phyloP scores from a whole-genome alignment of 768 basidiomycete species.

The Hypholoma fasciculare region DNA sequence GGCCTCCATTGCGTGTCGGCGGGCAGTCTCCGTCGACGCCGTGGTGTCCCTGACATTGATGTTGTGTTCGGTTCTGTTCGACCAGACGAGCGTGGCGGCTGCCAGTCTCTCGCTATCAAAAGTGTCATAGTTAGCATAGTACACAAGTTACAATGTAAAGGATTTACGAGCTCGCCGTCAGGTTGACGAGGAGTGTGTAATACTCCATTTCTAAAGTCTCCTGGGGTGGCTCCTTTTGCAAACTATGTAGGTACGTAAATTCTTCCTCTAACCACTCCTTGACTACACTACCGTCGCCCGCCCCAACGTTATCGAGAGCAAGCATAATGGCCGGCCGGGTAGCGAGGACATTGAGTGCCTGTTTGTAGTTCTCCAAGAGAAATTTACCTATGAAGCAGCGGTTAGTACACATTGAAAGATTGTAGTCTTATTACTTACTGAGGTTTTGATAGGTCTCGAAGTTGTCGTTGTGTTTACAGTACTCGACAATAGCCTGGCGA shows the following conservation, averaged over 20 bases:
- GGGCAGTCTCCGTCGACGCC: background rate
- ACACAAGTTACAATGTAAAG: background rate
- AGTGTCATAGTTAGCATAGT: too few species aligned
- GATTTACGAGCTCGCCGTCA: constrained; percentile 9
- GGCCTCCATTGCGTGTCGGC: background rate
- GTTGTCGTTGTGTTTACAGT: constrained; percentile 10
- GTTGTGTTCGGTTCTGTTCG: too few species aligned
- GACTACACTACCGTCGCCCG: background rate
- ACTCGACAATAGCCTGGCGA: constrained; percentile 19
- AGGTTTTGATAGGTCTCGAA: constrained; percentile 22
- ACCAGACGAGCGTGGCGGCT: too few species aligned
- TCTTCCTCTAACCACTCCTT: constrained; percentile 16
- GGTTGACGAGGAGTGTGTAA: constrained; percentile 7
- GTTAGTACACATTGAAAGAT: too few species aligned
- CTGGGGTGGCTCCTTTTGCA: constrained; percentile 10
- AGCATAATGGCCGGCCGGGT: background rate
- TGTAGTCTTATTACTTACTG: too few species aligned
- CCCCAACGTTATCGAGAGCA: background rate
- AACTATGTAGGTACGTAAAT: constrained; percentile 2
- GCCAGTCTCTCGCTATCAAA: too few species aligned
- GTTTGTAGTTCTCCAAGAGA: constrained; percentile 11
- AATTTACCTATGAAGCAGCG: background rate
- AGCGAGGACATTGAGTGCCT: constrained; percentile 8
- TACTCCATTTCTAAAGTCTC: constrained; percentile 20
- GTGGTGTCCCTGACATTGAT: too few species aligned